Base-by-base conservation (phyloP, 1,284 basidiomycete species). In the Fomitopsis pinicola region DNA sequence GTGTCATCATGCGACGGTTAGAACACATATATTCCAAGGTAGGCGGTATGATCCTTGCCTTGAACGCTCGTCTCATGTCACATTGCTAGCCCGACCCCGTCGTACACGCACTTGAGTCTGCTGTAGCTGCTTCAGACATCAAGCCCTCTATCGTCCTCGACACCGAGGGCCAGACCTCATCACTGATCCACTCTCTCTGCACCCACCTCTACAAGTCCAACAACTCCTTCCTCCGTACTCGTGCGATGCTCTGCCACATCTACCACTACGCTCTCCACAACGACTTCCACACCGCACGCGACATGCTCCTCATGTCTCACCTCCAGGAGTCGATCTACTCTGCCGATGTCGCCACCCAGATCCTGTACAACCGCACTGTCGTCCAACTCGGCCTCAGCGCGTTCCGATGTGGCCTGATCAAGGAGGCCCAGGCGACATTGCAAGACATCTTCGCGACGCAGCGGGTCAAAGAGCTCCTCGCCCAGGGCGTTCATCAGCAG, bases 1-100 rank as follows among this genome's bases (percentile, higher is more conserved):
- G 97, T 59, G 92, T 96, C 38, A 84, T 98, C 63, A 96, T 98
- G 89, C 87, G 97, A 67, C 88, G 97, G 57, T 78, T 99, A 62
- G 97, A 99, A 74, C 97, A 99, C 76, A 94, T 99, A 63, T 99
- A 99, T 77, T 95, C 94, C 58, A 99, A 99, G 87, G 94, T 95
- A 62, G 62, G 77, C 33, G 46, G 28, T 36, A 40, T 12, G 10
- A 55, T 58, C 57, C 8, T 57, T 33, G 45, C 12, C 55, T 33
- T 60, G 59, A 48, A 12, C 61, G 38, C 48, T 30, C 42, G 2
- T 58, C 30, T 58, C 8, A 48, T 65, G 17, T 50, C 62, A 59
- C 8, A 58, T 50, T 57, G 55, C 70, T 33, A 97, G 94, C 96
- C 95, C 61, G 95, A 98, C 71, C 83, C 92, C 52, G 96, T 99